phyloP scores from a whole-genome alignment of 2,329 filamentous ascomycete species.

The Penicillium sp. region DNA sequence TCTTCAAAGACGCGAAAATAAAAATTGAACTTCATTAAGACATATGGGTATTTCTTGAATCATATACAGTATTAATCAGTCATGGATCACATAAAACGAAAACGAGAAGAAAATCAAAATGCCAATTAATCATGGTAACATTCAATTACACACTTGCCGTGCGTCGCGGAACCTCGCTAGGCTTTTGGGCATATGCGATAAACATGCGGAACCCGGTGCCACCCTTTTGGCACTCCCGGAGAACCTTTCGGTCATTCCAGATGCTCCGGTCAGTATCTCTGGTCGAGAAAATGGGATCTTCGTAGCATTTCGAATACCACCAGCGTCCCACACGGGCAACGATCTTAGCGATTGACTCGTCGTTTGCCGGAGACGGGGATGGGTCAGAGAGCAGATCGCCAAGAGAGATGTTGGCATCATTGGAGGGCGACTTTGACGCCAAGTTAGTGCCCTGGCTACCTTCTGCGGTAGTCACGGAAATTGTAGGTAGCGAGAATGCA shows the following conservation, averaged over 20 bases:
- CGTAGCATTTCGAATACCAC: slow-evolving; percentile 96
- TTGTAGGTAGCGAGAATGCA: slow-evolving; percentile 23
- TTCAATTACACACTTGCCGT: slow-evolving; percentile 45
- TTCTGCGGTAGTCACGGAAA: slow-evolving; percentile 23
- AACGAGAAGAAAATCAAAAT: background rate
- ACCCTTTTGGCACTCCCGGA: slow-evolving; percentile 82
- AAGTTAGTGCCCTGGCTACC: slow-evolving; percentile 14
- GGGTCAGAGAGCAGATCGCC: slow-evolving; percentile 72
- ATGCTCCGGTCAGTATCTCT: slow-evolving; percentile 61
- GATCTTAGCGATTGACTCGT: slow-evolving; percentile 87
- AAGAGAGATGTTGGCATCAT: slow-evolving; percentile 49
- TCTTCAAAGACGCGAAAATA: background rate
- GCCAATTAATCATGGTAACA: slow-evolving; percentile 9
- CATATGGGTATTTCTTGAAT: slow-evolving; percentile 11
- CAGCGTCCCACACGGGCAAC: slow-evolving; percentile 88
- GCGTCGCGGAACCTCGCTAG: slow-evolving; percentile 48
- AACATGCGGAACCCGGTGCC: slow-evolving; percentile 86
- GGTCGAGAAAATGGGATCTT: slow-evolving; percentile 58
- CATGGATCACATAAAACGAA: slow-evolving; percentile 14
- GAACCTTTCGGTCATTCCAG: slow-evolving; percentile 72
- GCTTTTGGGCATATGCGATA: slow-evolving; percentile 87
- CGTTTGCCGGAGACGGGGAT: slow-evolving; percentile 66
- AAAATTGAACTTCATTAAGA: slow-evolving; percentile 3
- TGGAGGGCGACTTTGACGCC: slow-evolving; percentile 33
- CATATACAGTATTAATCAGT: slow-evolving; percentile 11